Evolutionary conservation across 164 flowering plant genomes (phyloP).

Genomic region (Stephania yunnanensis): DNA sequence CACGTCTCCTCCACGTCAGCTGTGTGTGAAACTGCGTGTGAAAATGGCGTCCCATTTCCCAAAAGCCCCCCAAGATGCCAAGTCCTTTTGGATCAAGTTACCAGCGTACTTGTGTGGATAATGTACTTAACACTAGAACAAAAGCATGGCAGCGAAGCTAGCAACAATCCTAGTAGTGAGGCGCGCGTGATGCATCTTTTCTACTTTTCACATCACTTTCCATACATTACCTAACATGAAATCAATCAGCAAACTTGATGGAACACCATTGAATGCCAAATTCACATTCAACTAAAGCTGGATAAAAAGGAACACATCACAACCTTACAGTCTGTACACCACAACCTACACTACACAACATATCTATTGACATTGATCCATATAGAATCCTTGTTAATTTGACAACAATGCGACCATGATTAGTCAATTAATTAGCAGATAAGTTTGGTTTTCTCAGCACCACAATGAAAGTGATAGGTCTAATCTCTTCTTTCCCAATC

Average conservation of each 20-base stretch:
- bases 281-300: background rate
- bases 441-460: slow-evolving; percentile 37
- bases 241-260: background rate
- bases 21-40: no score
- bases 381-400: background rate
- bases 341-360: background rate
- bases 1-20: no score
- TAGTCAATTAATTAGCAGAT: background rate
- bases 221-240: background rate
- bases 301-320: background rate
- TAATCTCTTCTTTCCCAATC: slow-evolving; percentile 47
- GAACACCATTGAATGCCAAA: background rate
- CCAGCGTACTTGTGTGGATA: no score
- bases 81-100: no score
- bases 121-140: no score
- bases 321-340: background rate
- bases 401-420: background rate
- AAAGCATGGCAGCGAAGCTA: no score
- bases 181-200: background rate
- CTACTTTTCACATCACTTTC: background rate
- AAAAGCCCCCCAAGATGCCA: no score
- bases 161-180: background rate
- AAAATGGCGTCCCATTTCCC: no score
- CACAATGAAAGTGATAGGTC: slow-evolving; percentile 36
- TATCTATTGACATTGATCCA: background rate